Base-by-base conservation (phyloP, 495 filamentous ascomycete genomes). In the Penicillium robsamsonii region DNA sequence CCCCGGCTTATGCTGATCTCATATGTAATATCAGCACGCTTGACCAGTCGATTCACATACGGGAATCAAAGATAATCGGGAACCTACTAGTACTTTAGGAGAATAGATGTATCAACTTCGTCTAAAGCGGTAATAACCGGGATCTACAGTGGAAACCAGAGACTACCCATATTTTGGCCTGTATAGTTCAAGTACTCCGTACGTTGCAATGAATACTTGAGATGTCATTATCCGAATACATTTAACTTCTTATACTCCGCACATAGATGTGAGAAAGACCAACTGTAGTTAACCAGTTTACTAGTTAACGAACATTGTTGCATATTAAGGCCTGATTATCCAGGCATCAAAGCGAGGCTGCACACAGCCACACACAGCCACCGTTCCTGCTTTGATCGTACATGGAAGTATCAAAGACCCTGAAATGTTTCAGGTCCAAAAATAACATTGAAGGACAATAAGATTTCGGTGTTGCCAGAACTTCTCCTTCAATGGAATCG, bases 381-480 rank as follows among this genome's bases (percentile, higher is more conserved):
- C 18, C 1, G 38, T 52, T 18, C 27, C 50, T 42, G 49, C 20
- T 31, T 43, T 52, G 51, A 51, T 40, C 15, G 22, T 18, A 11
- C 20, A 51, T 4, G 8, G 35, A 33, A 53, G 30, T 25, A 53
- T 45, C 51, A 53, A 53, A 45, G 51, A 42, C 13, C 20, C 35
- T 33, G 20, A 12, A 35, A 3, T 10, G 51, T 45, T 53, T 25
- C 25, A 45, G 18, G 25, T 24, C 50, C 50, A 33, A 43, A 52
- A 30, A 45, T 33, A 17, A 45, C 3, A 45, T 31, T 17, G 41
- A 10, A 41, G 29, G 35, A 12, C 13, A 41, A 25, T 41, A 3
- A 40, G 13, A 25, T 27, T 15, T 37, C 18, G 2, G 17, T 31
- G n/a, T 13, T 46, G 17, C 17, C 50, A 15, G 22, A 48, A 13